phyloP scores from a whole-genome alignment of 306 rosid species.

The Herpetospermum pedunculosum region DNA sequence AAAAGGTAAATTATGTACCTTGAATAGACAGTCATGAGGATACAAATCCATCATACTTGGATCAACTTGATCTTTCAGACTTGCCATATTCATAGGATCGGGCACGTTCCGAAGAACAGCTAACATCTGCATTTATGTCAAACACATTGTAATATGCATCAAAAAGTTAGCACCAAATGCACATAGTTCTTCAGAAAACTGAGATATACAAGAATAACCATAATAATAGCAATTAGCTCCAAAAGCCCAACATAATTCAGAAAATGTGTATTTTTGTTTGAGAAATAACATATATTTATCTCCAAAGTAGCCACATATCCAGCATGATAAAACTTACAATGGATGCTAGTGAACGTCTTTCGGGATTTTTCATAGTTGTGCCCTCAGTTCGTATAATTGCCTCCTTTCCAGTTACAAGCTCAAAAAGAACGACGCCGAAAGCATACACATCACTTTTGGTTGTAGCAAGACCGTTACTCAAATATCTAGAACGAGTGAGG shows the following conservation, averaged over 20 bases:
- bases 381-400: slow-evolving; percentile 83
- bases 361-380: slow-evolving; percentile 44
- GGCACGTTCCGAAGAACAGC: slow-evolving; percentile 66
- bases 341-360: slow-evolving; percentile 84
- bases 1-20: slow-evolving; percentile 35
- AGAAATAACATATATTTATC: background rate
- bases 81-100: slow-evolving; percentile 68
- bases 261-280: background rate
- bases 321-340: slow-evolving; percentile 45
- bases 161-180: slow-evolving; percentile 2
- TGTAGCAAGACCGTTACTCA: slow-evolving; percentile 88
- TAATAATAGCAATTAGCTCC: background rate
- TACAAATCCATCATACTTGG: slow-evolving; percentile 84
- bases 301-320: slow-evolving; percentile 7
- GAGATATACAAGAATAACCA: background rate
- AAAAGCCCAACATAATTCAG: background rate
- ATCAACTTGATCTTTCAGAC: slow-evolving; percentile 69
- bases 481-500: slow-evolving; percentile 41
- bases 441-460: slow-evolving; percentile 90
- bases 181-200: slow-evolving; percentile 6
- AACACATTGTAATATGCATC: background rate
- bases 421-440: slow-evolving; percentile 85
- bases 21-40: slow-evolving; percentile 93
- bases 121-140: slow-evolving; percentile 62
- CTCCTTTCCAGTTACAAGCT: slow-evolving; percentile 79